phyloP scores from a whole-genome alignment of 2,329 filamentous ascomycete genomes.

The Penicillium sp. region DNA sequence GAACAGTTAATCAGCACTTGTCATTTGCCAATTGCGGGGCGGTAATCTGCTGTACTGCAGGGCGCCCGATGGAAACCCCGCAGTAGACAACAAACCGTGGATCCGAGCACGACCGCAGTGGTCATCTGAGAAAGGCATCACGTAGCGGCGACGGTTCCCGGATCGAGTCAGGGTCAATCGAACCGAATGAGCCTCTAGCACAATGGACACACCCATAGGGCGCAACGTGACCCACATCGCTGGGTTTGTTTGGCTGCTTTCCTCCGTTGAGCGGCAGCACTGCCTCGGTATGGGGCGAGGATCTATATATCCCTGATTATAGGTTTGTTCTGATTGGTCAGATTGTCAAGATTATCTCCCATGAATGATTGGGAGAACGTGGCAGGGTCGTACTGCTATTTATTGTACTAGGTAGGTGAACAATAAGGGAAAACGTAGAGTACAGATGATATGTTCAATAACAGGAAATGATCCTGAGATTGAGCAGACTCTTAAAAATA shows the following conservation, averaged over 20 bases:
- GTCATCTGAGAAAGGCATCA: neutral
- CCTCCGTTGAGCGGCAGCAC: neutral
- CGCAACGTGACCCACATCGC: neutral
- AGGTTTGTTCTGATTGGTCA: neutral
- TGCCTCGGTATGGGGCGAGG: conserved; percentile 5
- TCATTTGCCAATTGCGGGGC: neutral
- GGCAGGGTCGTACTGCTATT: neutral
- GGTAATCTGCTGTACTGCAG: neutral
- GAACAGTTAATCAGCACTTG: neutral
- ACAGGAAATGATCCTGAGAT: neutral
- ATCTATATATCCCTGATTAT: neutral
- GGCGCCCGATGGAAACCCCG: neutral
- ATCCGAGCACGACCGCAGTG: neutral
- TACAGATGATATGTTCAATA: neutral
- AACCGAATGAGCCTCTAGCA: neutral
- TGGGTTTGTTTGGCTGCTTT: neutral
- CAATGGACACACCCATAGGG: neutral
- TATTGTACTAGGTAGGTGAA: neutral
- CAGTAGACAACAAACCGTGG: neutral
- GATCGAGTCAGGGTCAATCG: neutral
- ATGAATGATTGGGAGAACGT: neutral
- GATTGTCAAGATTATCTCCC: neutral
- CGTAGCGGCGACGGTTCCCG: neutral
- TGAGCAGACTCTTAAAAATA: neutral
- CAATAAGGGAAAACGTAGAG: neutral